Conservation (phyloP, 139 green algal genomes). For the Micractinium conductrix region DNA sequence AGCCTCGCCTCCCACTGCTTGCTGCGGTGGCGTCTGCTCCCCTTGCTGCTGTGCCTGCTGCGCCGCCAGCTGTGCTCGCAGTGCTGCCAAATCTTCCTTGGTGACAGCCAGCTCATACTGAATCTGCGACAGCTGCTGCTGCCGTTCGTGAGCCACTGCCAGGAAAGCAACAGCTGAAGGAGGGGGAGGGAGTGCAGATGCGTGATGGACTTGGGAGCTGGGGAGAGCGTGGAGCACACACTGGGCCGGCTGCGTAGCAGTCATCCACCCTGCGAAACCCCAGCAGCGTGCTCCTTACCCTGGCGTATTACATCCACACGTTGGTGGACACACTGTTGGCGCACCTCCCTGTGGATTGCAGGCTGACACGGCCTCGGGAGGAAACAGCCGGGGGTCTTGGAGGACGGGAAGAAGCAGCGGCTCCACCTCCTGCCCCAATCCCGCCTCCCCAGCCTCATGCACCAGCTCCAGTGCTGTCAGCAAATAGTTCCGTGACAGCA, state of each 20-base stretch:
- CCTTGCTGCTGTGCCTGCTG: background rate
- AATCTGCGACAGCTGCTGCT: conserved; percentile 3
- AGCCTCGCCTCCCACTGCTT: no score
- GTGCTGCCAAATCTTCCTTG: background rate
- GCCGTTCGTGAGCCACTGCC: background rate
- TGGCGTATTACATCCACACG: no score
- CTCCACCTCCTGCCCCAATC: background rate
- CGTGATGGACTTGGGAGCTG: no score
- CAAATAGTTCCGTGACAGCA: background rate
- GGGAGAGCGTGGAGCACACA: no score
- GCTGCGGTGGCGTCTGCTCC: no score
- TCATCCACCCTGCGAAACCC: background rate
- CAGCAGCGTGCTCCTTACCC: background rate
- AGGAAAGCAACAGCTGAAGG: no score
- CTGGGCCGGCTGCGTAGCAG: no score
- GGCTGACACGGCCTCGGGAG: background rate
- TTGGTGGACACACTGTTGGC: no score
- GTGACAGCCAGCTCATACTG: background rate
- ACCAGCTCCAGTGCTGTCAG: background rate
- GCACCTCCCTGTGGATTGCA: background rate
- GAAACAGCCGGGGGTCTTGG: background rate
- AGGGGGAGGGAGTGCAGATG: no score
- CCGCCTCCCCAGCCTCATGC: background rate
- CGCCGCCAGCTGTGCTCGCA: background rate
- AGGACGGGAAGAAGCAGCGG: background rate